Conservation (phyloP, 169 alveolate species). For the Plasmodium ovale region DNA sequence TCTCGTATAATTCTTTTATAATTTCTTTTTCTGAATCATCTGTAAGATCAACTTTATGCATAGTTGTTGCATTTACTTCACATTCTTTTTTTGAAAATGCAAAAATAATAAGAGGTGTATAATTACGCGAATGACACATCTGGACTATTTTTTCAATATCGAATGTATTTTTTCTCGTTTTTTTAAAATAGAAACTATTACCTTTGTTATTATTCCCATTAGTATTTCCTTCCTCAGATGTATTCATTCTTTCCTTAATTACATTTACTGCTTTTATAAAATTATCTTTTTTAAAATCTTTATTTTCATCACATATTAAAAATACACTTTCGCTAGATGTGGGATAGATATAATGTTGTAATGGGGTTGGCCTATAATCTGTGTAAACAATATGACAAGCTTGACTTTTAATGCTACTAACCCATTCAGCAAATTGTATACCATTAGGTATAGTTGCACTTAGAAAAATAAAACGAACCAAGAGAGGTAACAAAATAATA, state of each 20-base stretch:
- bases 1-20: conserved; percentile 94
- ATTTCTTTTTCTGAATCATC: conserved; percentile 90
- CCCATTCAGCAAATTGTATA: conserved; percentile 99
- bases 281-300: conserved; percentile 89
- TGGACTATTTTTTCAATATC: conserved; percentile 95
- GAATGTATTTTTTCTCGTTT: conserved; percentile 76
- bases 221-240: conserved; percentile 78
- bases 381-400: conserved; percentile 99
- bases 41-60: conserved; percentile 87
- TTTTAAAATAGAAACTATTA: conserved; percentile 64
- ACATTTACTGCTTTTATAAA: conserved; percentile 76
- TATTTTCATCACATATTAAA: conserved; percentile 96
- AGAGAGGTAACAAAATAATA: conserved; percentile 94
- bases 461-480: conserved; percentile 96
- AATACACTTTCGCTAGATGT: conserved; percentile 96
- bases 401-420: conserved; percentile 96
- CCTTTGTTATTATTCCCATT: too few relatives aligned
- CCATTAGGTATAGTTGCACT: conserved; percentile 99
- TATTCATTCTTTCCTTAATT: conserved; percentile 86
- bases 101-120: conserved; percentile 97
- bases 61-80: conserved; percentile 95
- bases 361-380: conserved; percentile 98
- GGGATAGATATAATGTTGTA: conserved; percentile 97
- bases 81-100: conserved; percentile 98
- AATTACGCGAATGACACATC: conserved; percentile 92